Base-by-base conservation (phyloP, 768 basidiomycete genomes). In the Termitomyces sp. region DNA sequence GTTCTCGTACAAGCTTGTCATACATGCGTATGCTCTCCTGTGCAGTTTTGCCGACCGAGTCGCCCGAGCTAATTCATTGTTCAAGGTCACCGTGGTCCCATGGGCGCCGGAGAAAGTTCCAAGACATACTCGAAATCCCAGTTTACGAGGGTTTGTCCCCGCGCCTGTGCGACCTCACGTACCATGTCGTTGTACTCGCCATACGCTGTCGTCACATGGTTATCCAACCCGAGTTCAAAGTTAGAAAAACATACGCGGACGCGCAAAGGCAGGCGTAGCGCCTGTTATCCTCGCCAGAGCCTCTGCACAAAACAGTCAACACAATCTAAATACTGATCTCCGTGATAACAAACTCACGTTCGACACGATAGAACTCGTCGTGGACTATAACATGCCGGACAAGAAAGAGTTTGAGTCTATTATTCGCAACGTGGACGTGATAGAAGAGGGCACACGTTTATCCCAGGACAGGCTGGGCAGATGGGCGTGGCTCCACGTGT, bases 401-500 rank as follows among this genome's bases (percentile, higher is more conserved):
- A 49, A 33, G 39, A 4, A 8, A 10, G 0, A 8, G 5, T 16
- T 36, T 31, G 15, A 18, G 24, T 45, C n/a, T 34, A n/a, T 6
- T 34, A n/a, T 6, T 8, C 1, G 3, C 2, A 18, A n/a, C 24
- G 6, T 29, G 4, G 7, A 13, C 6, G 6, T 31, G 29, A 16
- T 18, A 1, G 15, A 36, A 2, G 12, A 4, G 13, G 13, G 61
- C 70, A 41, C 46, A 75, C 75, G 64, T 60, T 77, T 64, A 29
- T 70, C 69, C 65, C 64, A 65, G 1, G 62, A 65, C 20, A 77
- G 68, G 2, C 62, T 66, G 1, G 65, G 61, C 4, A 79, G 65
- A 42, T 75, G 63, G 15, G 66, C 64, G 58, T 80, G 77, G 8
- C 62, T 64, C 78, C 78, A 80, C 4, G 78, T 79, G 57, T 80